Base-by-base conservation (phyloP, 768 basidiomycete genomes). In the Trametes sanguinea region DNA sequence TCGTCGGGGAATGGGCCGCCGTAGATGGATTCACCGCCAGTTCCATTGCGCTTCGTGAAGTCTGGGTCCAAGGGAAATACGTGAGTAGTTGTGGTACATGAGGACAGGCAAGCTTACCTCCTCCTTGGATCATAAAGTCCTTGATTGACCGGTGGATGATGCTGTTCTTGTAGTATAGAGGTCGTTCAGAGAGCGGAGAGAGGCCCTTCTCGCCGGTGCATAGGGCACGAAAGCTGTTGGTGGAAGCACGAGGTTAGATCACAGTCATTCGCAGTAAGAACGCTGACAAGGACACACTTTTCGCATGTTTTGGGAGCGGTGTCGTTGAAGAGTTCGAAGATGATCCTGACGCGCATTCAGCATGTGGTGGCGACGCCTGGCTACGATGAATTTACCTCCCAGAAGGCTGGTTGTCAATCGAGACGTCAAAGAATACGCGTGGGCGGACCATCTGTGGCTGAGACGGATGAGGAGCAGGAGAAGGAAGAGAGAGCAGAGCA, bases 191-290 rank as follows among this genome's bases (percentile, higher is more conserved):
- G 22, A 79, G 71, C 0, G 80, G 72, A 0, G 90, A 92, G 6
- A 88, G 67, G 4, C 94, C 94, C 68, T 85, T 86, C 73, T 94
- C 90, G 8, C 94, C 94, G 1, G 93, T 95, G 72, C 90, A 93
- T 54, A 96, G 77, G 3, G 87, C 85, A 46, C 94, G 85, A 73
- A 95, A 95, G 75, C 93, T 95, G 65, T 48, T 10, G 14, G 14
- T 16, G n/a, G 54, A 39, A 53, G 8, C 22, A 59, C 45, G 44
- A 35, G 17, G 51, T 44, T 60, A 60, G 46, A 40, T 4, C 1
- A 17, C 14, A 5, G 1, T 32, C 27, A 43, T 43, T 37, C 35
- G 42, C 42, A 16, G 17, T 16, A 17, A 29, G 54, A 53, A 17
- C 33, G 45, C 33, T 11, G 42, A 43, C 58, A 44, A 14, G 27